Evolutionary conservation across 2,329 filamentous ascomycete species (phyloP), one percentile per base, ranked within the genome.

Genomic region (Ceratocystis cubensis): DNA sequence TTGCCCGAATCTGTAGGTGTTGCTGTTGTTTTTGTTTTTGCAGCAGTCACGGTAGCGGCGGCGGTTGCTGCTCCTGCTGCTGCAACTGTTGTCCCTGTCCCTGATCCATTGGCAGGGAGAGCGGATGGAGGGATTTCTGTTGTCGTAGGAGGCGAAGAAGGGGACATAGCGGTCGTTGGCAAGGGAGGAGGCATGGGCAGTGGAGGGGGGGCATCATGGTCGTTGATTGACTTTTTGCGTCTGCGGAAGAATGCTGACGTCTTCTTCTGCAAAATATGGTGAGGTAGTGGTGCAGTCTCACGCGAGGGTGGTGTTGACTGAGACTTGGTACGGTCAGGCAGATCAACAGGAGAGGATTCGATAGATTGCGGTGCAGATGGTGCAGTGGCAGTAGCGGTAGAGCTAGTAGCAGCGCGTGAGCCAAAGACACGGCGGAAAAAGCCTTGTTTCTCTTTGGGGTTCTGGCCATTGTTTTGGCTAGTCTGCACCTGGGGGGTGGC

Each of bases 371-470:
- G 8, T 28, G 53, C 53, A 57, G 53, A 57, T 8, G 28, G 28
- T 69, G 37, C 37, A 13, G 10, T 41, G 37, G 37, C 37, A 41
- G 37, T 41, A 41, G 37, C 37, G 37, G 37, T 0, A 41, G 37
- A 41, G 37, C 37, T 41, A 41, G 37, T 41, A 15, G 76, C 82
- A 73, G 82, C 88, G 45, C 88, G 84, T 8, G 87, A 88, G 57
- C 80, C 89, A 78, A 97, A 97, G 48, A 97, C 89, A 69, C 93
- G 85, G 71, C 91, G 86, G 78, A 97, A 97, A 78, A 99, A 97
- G 22, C 94, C 92, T 7, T 84, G 89, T 67, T 86, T 85, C 72
- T 90, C 87, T 73, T 88, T 89, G 64, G 79, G 74, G 66, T 75
- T 76, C 71, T 78, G 70, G 75, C 78, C 69, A 73, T 77, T 69